Conservation (phyloP, 371 early-diverging fungal species). For the Mortierella sp. region DNA sequence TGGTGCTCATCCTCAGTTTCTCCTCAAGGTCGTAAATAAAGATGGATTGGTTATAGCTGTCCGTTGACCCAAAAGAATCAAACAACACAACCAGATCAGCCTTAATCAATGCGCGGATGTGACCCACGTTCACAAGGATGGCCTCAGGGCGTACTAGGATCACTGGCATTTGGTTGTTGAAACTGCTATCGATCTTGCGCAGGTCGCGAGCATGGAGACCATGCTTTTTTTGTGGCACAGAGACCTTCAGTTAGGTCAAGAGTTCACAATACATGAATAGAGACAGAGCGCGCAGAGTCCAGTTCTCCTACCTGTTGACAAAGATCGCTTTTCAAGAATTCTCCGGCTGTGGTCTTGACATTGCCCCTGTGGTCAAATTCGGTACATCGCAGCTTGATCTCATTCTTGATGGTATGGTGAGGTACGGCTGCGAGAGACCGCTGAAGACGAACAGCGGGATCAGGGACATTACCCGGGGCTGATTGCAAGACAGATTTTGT, state of each 20-base stretch:
- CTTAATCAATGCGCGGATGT: slow-evolving; percentile 84
- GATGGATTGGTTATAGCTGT: slow-evolving; percentile 75
- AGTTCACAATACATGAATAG: too few species aligned
- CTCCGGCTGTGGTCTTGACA: slow-evolving; percentile 78
- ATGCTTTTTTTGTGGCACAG: slow-evolving; percentile 55
- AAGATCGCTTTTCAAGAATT: slow-evolving; percentile 81
- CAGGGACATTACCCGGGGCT: slow-evolving; percentile 5
- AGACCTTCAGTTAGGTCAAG: too few species aligned
- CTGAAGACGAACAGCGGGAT: slow-evolving; percentile 31
- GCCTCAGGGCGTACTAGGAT: slow-evolving; percentile 89
- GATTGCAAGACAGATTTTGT: slow-evolving; percentile 25
- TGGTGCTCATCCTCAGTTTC: slow-evolving; percentile 64
- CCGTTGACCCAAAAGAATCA: slow-evolving; percentile 74
- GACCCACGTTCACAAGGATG: slow-evolving; percentile 83
- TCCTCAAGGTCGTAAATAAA: slow-evolving; percentile 88
- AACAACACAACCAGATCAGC: slow-evolving; percentile 85
- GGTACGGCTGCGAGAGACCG: slow-evolving; percentile 42
- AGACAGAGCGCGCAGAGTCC: too few species aligned
- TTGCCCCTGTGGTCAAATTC: slow-evolving; percentile 80
- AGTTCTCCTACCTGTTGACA: slow-evolving; percentile 67
- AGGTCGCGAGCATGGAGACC: slow-evolving; percentile 82
- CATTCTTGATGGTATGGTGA: slow-evolving; percentile 53
- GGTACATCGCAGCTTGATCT: slow-evolving; percentile 62
- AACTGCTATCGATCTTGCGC: slow-evolving; percentile 82
- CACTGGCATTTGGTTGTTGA: slow-evolving; percentile 83